Percentiles rank a stretch among this genome's conserved stretches.
phyloP scores from a whole-genome alignment of 352 stramenopile genomes.

The Halophytophthora polymorphica region DNA sequence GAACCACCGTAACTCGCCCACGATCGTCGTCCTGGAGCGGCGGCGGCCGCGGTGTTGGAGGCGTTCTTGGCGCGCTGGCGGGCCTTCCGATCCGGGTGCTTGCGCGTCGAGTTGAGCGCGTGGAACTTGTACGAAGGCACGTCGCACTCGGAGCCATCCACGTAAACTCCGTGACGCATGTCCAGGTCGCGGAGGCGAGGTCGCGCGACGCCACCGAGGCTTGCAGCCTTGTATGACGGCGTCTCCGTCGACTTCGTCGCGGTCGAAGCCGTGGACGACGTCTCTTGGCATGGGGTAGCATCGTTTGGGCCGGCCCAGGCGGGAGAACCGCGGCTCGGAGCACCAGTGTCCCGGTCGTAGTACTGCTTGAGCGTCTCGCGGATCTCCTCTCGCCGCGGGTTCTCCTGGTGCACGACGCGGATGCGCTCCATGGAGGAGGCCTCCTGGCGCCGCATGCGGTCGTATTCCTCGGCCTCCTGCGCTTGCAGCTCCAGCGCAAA shows the following conservation, averaged over 20 bases:
- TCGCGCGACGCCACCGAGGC: conserved; percentile 20
- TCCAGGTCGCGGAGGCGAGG: conserved; percentile 29
- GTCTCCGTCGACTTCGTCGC: conserved; percentile 2
- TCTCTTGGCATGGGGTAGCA: conserved; percentile 9
- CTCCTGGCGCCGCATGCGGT: conserved; percentile 63
- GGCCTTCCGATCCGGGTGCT: conserved; percentile 43
- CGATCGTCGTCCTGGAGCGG: not conserved
- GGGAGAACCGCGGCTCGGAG: conserved; percentile 16
- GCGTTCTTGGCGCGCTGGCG: conserved; percentile 30
- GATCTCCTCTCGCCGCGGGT: conserved; percentile 43
- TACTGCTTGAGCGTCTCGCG: conserved; percentile 48
- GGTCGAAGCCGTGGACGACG: conserved; percentile 11
- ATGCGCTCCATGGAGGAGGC: conserved; percentile 67
- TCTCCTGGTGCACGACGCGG: conserved; percentile 50
- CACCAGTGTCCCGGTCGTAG: conserved; percentile 28
- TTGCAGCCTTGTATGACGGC: not conserved
- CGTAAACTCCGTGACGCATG: conserved; percentile 33
- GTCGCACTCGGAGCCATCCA: conserved; percentile 25
- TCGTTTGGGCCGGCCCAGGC: not conserved
- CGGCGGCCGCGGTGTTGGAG: conserved; percentile 5
- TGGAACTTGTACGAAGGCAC: conserved; percentile 42
- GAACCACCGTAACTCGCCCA: no score
- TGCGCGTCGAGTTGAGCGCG: conserved; percentile 33
- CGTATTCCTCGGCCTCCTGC: conserved; percentile 71
- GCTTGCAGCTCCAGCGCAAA: conserved; percentile 70